Evolutionary conservation across 352 stramenopile species (phyloP).

Genomic region (Pilasporangium apinafurcum): DNA sequence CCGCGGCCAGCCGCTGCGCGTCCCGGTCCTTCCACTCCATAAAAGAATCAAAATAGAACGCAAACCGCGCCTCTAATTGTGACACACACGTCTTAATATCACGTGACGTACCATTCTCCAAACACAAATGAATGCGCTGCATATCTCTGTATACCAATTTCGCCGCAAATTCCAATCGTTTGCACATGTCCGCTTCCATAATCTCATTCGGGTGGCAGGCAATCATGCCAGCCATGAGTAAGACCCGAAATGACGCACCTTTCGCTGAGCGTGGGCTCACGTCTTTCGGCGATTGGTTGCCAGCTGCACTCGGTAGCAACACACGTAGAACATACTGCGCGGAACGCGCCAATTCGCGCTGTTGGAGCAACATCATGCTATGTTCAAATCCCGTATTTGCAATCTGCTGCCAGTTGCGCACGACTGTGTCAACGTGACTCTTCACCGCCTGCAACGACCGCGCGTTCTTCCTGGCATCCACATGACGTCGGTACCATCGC

Average conservation of each 20-base stretch:
- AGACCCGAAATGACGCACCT: slow-evolving; percentile 40
- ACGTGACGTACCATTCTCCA: slow-evolving; percentile 22
- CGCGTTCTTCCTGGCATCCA: slow-evolving; percentile 33
- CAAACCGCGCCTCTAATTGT: slow-evolving; percentile 43
- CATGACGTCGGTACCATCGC: slow-evolving; percentile 56
- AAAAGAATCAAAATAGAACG: slow-evolving; percentile 67
- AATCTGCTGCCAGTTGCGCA: slow-evolving; percentile 38
- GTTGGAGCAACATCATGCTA: slow-evolving; percentile 60
- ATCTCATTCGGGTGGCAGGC: slow-evolving; percentile 56
- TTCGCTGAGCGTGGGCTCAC: slow-evolving; percentile 19
- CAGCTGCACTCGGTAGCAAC: slow-evolving; percentile 20
- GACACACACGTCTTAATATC: slow-evolving; percentile 36
- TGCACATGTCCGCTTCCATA: slow-evolving; percentile 41
- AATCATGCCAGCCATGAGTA: slow-evolving; percentile 74
- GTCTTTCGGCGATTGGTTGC: slow-evolving; percentile 5
- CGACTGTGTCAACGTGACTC: slow-evolving; percentile 25
- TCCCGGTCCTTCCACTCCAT: slow-evolving; percentile 53
- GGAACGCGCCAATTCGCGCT: slow-evolving; percentile 36
- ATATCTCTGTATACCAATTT: slow-evolving; percentile 31
- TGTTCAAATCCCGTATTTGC: slow-evolving; percentile 31
- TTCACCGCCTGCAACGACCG: slow-evolving; percentile 23
- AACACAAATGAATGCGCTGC: slow-evolving; percentile 20
- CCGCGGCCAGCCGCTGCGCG: slow-evolving; percentile 36
- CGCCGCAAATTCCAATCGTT: slow-evolving; percentile 36
- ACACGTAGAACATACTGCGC: slow-evolving; percentile 51